Conservation (phyloP, 495 filamentous ascomycete genomes). For the Collariella sp. region DNA sequence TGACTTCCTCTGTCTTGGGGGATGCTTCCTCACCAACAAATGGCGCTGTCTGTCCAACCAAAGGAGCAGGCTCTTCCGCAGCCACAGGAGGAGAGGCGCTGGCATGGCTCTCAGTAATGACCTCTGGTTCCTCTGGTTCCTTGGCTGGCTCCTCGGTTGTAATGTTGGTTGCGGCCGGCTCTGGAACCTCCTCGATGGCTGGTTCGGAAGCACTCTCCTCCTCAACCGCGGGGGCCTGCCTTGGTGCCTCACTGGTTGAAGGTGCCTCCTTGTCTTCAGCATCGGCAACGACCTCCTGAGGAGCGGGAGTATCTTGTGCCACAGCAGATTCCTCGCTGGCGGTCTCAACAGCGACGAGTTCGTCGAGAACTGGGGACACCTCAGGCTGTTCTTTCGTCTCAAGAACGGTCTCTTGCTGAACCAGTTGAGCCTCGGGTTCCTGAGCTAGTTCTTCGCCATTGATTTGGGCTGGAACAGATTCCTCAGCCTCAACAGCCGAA, state of each 20-base stretch:
- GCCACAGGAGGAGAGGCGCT: neutral
- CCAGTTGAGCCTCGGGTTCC: too few relatives aligned
- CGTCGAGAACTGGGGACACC: neutral
- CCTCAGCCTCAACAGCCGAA: neutral
- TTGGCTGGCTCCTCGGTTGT: neutral
- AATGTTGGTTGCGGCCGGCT: neutral
- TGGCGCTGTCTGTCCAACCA: neutral
- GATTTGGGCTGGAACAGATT: neutral
- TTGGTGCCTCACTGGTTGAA: neutral
- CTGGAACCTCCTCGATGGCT: too few relatives aligned
- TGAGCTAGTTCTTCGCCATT: too few relatives aligned
- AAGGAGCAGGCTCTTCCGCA: neutral
- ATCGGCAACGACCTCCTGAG: neutral
- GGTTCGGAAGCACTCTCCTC: too few relatives aligned
- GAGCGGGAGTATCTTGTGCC: too few relatives aligned
- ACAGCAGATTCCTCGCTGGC: neutral
- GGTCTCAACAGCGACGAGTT: neutral
- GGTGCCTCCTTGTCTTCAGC: neutral
- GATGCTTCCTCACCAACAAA: neutral
- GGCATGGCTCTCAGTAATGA: neutral
- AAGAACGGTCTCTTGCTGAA: too few relatives aligned
- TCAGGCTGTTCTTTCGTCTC: neutral
- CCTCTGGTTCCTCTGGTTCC: neutral
- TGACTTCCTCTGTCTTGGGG: neutral
- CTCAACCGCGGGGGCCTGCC: too few relatives aligned